Evolutionary conservation across 805 yeast genomes (phyloP).

Genomic region (Candida multigemmis): DNA sequence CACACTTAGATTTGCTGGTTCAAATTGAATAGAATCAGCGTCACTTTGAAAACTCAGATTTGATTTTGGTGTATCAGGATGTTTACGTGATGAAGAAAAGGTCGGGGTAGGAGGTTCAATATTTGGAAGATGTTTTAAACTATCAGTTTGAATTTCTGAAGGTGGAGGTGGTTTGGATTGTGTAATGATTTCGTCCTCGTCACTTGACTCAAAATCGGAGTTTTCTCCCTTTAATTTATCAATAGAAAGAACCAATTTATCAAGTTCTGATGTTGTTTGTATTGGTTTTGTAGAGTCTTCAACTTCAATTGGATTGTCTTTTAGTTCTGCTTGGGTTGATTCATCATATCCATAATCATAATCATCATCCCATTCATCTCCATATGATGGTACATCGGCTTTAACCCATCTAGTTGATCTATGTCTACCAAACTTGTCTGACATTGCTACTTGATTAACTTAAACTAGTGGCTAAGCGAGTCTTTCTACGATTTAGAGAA

Average conservation of each 20-base stretch:
- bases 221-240: constrained; percentile 12
- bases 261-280: constrained; percentile 2
- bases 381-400: constrained; percentile 32
- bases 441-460: constrained; percentile 6
- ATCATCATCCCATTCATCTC: constrained; percentile 34
- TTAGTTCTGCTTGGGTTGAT: constrained; percentile 5
- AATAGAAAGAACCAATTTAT: constrained; percentile 24
- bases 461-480: background rate
- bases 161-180: constrained; percentile 2
- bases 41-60: constrained; percentile 30
- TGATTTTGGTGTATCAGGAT: constrained; percentile 25
- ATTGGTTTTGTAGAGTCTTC: constrained; percentile 2
- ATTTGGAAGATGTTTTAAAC: background rate
- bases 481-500: too few relatives aligned
- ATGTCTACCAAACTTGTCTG: constrained; percentile 33
- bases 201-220: constrained; percentile 6
- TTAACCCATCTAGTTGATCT: constrained; percentile 35
- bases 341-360: constrained; percentile 12
- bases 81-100: constrained; percentile 6
- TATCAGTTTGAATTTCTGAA: background rate
- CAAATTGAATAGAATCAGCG: constrained; percentile 30
- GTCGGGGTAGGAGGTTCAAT: constrained; percentile 22
- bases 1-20: constrained; percentile 21
- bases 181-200: constrained; percentile 6
- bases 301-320: constrained; percentile 4